Base-by-base conservation (phyloP, 345 rosid genomes). In the Lumnitzera racemosa region DNA sequence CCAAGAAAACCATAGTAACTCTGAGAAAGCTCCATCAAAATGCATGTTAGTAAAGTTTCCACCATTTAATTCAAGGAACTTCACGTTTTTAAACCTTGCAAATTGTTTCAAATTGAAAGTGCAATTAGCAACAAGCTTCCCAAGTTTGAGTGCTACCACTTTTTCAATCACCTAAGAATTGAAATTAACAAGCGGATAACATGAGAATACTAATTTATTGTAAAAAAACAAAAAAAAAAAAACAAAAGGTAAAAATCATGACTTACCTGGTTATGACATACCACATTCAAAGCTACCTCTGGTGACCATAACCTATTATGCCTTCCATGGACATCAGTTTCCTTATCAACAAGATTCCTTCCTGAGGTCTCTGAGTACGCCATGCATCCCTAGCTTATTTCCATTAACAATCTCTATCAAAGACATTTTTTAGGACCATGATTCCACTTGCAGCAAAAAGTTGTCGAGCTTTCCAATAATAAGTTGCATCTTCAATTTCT, bases 281-380 rank as follows among this genome's bases (percentile, higher is more conserved):
- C 24, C 4, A 61, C 51, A 14, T 61, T 58, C 0, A 62, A 11
- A 23, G 71, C 67, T 24, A 65, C 78, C 5, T 62, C 67, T 49
- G 50, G 27, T 24, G 12, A 36, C 78, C 74, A 74, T 50, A 74
- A 17, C 29, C 78, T 69, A 31, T 66, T 74, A 10, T 65, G 20
- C 20, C 20, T 20, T 20, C 20, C 20, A 20, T 20, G 20, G 20
- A 20, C 20, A 20, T 20, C 20, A 20, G 65, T 24, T 65, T 29
- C 9, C 25, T 61, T 25, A 2, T 59, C 68, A 47, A 74, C 78
- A 29, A 66, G 55, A 11, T 58, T 62, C 53, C 78, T 66, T 46
- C 74, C 78, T 20, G 64, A 74, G 55, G 27, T 66, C 74, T 13
- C 63, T 64, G 6, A 66, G 50, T 63, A 60, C 47, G 59, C 17